phyloP scores from a whole-genome alignment of 805 yeast species.

The Ogataea populi-albae region DNA sequence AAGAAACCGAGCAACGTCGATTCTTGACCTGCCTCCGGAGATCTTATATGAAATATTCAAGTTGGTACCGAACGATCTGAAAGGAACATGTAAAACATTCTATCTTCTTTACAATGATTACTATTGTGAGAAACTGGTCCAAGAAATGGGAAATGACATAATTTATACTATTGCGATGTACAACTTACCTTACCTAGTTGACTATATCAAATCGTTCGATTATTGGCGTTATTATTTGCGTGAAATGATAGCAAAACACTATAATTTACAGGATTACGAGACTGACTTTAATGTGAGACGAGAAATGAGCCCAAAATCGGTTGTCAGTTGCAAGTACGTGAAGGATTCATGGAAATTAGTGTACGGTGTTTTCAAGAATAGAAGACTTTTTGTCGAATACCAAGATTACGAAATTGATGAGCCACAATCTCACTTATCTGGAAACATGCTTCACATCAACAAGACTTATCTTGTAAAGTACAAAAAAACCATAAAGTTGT shows the following conservation, averaged over 20 bases:
- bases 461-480: constrained; percentile 49
- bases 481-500: constrained; percentile 41
- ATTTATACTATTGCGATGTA: constrained; percentile 22
- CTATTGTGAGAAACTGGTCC: constrained; percentile 37
- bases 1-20: constrained; percentile 7
- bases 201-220: constrained; percentile 33
- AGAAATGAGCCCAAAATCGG: constrained; percentile 17
- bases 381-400: constrained; percentile 50
- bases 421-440: constrained; percentile 39
- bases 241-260: constrained; percentile 22
- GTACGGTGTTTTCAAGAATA: constrained; percentile 48
- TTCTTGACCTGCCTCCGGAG: constrained; percentile 31
- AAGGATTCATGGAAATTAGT: constrained; percentile 57
- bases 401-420: constrained; percentile 41
- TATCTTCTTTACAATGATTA: constrained; percentile 50
- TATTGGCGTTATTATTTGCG: constrained; percentile 33
- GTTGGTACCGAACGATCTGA: constrained; percentile 30
- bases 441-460: constrained; percentile 42
- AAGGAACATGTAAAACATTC: constrained; percentile 33
- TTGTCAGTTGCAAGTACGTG: constrained; percentile 32
- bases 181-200: constrained; percentile 26
- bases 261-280: constrained; percentile 22
- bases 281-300: constrained; percentile 13
- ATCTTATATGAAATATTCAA: constrained; percentile 24
- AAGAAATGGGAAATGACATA: constrained; percentile 29